Evolutionary conservation across 345 rosid genomes (phyloP).

Genomic region (Passiflora organensis): DNA sequence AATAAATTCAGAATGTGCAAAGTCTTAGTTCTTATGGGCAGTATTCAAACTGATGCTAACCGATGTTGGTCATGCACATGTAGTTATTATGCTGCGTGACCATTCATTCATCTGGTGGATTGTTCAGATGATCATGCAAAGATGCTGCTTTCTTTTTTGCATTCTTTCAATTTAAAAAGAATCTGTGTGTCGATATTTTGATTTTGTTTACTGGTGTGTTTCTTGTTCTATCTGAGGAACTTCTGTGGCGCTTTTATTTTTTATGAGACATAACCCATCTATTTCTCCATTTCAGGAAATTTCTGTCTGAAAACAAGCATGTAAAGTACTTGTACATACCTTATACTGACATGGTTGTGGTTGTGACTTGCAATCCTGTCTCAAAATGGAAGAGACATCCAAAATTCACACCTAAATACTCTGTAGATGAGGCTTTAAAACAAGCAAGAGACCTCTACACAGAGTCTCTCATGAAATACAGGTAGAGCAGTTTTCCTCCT

Average conservation of each 20-base stretch:
- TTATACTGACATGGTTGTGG: slow-evolving; percentile 75
- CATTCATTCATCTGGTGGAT: too few species aligned
- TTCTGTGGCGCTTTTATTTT: neutral
- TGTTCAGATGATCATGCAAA: too few species aligned
- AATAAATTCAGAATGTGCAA: too few species aligned
- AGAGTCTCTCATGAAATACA: slow-evolving; percentile 64
- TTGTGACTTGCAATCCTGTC: slow-evolving; percentile 89
- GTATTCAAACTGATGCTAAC: too few species aligned
- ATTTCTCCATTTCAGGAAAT: slow-evolving; percentile 49
- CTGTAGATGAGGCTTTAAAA: slow-evolving; percentile 61
- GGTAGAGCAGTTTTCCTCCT: slow-evolving; percentile 36
- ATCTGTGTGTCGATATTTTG: too few species aligned
- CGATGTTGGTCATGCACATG: too few species aligned
- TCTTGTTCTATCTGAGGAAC: too few species aligned
- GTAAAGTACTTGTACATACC: slow-evolving; percentile 88
- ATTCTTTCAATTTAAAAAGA: too few species aligned
- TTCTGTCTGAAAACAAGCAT: slow-evolving; percentile 83
- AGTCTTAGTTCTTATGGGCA: too few species aligned
- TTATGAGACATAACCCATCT: slow-evolving; percentile 1
- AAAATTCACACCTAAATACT: slow-evolving; percentile 70
- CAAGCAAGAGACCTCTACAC: slow-evolving; percentile 64
- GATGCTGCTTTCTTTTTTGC: too few species aligned
- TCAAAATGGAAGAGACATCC: slow-evolving; percentile 89
- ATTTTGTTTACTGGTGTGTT: too few species aligned
- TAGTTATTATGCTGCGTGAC: too few species aligned